Conservation (phyloP, 345 rosid genomes). For the Passiflora organensis region DNA sequence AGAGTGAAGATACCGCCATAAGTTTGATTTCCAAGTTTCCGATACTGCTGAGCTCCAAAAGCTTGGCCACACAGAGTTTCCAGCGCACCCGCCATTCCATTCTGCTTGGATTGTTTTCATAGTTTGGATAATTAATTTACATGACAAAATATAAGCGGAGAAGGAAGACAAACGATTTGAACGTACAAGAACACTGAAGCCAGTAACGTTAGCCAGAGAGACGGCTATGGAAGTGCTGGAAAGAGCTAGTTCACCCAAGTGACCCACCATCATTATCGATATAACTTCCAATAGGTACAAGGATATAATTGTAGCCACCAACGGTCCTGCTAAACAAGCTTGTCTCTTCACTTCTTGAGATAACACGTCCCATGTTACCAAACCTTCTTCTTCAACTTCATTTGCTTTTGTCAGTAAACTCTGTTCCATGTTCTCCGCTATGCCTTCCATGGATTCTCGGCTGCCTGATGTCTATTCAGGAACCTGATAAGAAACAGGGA, state of each 20-base stretch:
- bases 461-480: too few species aligned
- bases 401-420: not conserved
- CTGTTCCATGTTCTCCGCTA: constrained; percentile 6
- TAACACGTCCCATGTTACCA: not conserved
- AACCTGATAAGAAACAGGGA: not conserved
- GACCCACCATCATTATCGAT: constrained; percentile 19
- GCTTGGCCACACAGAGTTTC: constrained; percentile 22
- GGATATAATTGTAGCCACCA: constrained; percentile 4
- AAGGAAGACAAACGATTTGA: not conserved
- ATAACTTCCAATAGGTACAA: constrained; percentile 5
- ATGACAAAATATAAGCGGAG: too few species aligned
- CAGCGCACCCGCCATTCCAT: constrained; percentile 17
- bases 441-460: constrained; percentile 3
- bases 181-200: constrained; percentile 15
- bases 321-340: constrained; percentile 14
- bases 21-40: constrained; percentile 17
- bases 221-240: constrained; percentile 13
- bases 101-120: constrained; percentile 13
- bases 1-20: constrained; percentile 16
- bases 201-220: constrained; percentile 15
- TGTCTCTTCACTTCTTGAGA: constrained; percentile 11
- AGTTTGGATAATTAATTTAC: too few species aligned
- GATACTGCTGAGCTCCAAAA: constrained; percentile 20
- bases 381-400: not conserved
- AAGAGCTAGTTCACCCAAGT: constrained; percentile 10